A percentile compares a stretch with the other conserved stretches of the same genome.
These are phyloP conservation scores for Arctium minus DNA, from an alignment of 129 eudicot species.

Conservation along the genomic window DNA sequence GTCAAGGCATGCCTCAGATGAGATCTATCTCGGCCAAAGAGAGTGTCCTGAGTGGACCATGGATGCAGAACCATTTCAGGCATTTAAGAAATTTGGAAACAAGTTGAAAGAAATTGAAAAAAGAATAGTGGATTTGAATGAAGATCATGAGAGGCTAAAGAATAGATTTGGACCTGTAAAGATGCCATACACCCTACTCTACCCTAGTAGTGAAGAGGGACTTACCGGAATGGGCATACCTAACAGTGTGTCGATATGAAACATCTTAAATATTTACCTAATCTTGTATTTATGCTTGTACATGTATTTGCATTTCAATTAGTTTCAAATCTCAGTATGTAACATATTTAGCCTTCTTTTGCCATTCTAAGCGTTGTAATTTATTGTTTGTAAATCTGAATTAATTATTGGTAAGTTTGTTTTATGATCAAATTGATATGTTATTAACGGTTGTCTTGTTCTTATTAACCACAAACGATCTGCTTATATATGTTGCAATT, in stretches of 20 bases:
- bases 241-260: conserved; percentile 24
- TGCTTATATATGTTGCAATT: no score
- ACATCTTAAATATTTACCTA: neutral
- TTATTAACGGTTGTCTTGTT: no score
- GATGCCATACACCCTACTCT: conserved; percentile 34
- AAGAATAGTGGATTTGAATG: conserved; percentile 21
- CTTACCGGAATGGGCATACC: conserved; percentile 43
- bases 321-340: neutral
- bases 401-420: neutral
- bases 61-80: conserved; percentile 27
- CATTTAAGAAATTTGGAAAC: conserved; percentile 29
- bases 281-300: no score
- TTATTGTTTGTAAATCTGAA: neutral
- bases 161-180: conserved; percentile 40
- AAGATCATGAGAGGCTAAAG: conserved; percentile 34
- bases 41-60: conserved; percentile 34
- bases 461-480: neutral
- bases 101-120: conserved; percentile 37
- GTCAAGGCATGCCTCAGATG: conserved; percentile 37
- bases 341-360: neutral
- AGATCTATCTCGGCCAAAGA: conserved; percentile 42
- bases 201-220: conserved; percentile 31
- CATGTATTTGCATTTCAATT: neutral
- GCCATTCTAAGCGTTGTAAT: neutral
- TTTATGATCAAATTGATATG: neutral